Evolutionary conservation across 169 alveolate genomes (phyloP), one percentile per base, ranked within the genome.

Genomic region (Amoebophrya sp.): DNA sequence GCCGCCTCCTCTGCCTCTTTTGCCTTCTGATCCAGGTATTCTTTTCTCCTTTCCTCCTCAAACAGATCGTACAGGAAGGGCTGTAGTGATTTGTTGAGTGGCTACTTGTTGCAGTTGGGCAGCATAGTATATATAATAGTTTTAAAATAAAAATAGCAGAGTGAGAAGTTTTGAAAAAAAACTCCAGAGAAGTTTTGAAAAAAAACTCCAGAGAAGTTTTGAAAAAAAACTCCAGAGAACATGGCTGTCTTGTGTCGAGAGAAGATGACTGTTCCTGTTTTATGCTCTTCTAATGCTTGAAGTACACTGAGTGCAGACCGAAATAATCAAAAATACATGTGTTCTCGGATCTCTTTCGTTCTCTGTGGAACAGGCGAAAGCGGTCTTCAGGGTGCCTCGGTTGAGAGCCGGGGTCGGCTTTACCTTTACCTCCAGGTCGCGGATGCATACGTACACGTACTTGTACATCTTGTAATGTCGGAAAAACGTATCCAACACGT

Each of bases 341-440:
- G 18, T 26, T 18, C 83, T 65, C 26, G 83, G 36, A 0, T 65
- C 83, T 1, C 18, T 65, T 65, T 65, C 83, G 83, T 65, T 65
- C n/a, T 6, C 83, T 6, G 36, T 65, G 18, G 83, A 65, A 26
- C 83, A 65, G 36, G 26, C 83, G 2, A 65, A 6, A 29, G 36
- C 33, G 2, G 83, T 18, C 83, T 65, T 65, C 83, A 65, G 83
- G 2, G 83, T 26, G 26, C n/a, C 83, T 29, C n/a, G 38, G 83
- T 65, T 65, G 83, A 65, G 83, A 0, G 83, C 83, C 2, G 83
- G 36, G 10, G 83, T 65, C 26, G 83, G 83, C n/a, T 65, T 65
- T 65, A 65, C 83, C 83, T 65, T 65, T 6, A 65, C 83, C 83
- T 65, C 83, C 83, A 65, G 83, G 33, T 65, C 83, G 2, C 83